Base-by-base conservation (phyloP, 768 basidiomycete species). In the Leccinum uliginosum region DNA sequence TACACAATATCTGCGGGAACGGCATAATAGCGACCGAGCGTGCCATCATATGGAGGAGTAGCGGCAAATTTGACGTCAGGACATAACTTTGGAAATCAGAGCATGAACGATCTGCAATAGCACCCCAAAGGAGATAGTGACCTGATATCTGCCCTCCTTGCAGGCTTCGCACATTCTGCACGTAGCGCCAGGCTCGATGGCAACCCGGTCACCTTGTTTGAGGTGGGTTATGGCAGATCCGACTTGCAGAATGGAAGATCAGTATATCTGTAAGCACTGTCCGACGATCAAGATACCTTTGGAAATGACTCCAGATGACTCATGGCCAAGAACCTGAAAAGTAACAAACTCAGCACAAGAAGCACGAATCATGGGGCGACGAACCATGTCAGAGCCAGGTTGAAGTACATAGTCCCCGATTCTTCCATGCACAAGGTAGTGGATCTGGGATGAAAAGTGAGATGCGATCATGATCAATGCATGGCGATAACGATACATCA, bases 21-120 rank as follows among this genome's bases (percentile, higher is more conserved):
- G 53, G 80, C 83, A 74, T 96, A 98, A 77, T 88, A 96, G 46
- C 92, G 82, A 48, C 80, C 80, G 21, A 97, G 83, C 14, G 95
- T 98, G 53, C 95, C 95, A 65, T 96, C 89, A 66, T 88, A 83
- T 1, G 96, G 96, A 53, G 95, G 96, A 14, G 95, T 96, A 2
- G 95, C 94, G 17, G 94, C 93, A 64, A 95, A 95, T 51, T 82
- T 76, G 70, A 96, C 88, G 54, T 93, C 79, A 1, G 89, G 82
- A 74, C 94, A 96, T 56, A 96, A 81, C 91, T 92, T 60, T 50
- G 23, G 29, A 32, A 38, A 51, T 9, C 19, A 29, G 45, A 38
- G 27, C 44, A 46, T 51, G 19, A 60, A 47, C 55, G 24, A 29
- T 29, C 23, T 10, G 34, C 19, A 57, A 50, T 32, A 10, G 23